phyloP scores from a whole-genome alignment of 208 protist genomes.

The Trichomonas tenax region DNA sequence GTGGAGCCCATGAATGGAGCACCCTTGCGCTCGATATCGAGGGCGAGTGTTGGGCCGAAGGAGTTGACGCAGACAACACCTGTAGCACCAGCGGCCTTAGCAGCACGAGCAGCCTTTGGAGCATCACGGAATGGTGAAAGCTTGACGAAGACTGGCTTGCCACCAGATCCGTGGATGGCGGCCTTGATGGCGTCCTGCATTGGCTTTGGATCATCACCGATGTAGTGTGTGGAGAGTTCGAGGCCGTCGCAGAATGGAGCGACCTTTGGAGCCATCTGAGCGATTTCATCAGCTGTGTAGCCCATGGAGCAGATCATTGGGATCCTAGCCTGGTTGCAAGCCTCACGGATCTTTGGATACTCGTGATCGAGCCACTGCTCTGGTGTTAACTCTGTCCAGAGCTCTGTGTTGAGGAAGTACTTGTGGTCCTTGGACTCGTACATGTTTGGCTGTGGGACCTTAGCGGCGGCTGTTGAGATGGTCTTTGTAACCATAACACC shows the following conservation, averaged over 20 bases:
- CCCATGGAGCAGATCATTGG: background rate
- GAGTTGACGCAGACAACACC: background rate
- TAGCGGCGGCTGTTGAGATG: background rate
- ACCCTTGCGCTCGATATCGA: background rate
- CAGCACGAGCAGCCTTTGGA: background rate
- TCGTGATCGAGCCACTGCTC: background rate
- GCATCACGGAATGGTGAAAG: constrained; percentile 18
- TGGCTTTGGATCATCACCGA: constrained; percentile 6
- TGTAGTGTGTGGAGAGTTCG: background rate
- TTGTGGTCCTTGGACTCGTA: background rate
- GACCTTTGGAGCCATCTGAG: background rate
- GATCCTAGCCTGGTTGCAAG: background rate
- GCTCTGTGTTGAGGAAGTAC: background rate
- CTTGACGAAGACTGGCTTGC: background rate
- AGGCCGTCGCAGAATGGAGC: background rate
- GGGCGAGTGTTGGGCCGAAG: background rate
- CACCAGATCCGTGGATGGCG: background rate
- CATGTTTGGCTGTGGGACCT: background rate
- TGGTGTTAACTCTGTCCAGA: background rate
- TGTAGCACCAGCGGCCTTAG: background rate
- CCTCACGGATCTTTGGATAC: constrained; percentile 18
- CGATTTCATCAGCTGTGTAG: constrained; percentile 7
- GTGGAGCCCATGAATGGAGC: background rate
- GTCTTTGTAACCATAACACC: background rate
- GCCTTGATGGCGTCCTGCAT: background rate